Base-by-base conservation (phyloP, 2,329 filamentous ascomycete genomes). In the Cryoendolithus antarcticus region DNA sequence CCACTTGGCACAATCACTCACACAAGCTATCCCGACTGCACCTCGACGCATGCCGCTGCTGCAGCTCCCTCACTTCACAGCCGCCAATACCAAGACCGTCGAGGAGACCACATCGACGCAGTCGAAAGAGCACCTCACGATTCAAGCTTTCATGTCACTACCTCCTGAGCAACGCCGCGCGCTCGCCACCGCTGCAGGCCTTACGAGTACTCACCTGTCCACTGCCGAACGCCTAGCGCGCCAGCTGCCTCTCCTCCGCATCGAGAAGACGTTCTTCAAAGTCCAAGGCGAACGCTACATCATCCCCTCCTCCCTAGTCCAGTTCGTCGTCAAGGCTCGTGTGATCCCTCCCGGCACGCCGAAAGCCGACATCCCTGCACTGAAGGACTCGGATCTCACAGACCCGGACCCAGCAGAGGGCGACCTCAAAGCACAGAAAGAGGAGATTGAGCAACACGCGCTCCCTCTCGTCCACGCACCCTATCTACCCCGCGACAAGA, bases 211-310 rank as follows among this genome's bases (percentile, higher is more conserved):
- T 44, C 77, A 95, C 60, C 94, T 94, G 63, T 68, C 75, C 47
- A 73, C 79, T 32, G 82, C 82, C 30, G 70, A 94, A 44, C 64
- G 65, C 34, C 81, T 95, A 24, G 88, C 86, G 21, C 77, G 77
- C 51, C 85, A 95, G 62, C 71, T 98, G 21, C 91, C 91, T 1
- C 75, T 77, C 47, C 71, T 98, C 40, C 75, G 82, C 42, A 77
- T 98, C 8, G 85, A 86, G 55, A 93, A 86, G 65, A 85, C 86
- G 6, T 98, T 94, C 65, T 98, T 98, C 77, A 98, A 98, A 70
- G 93, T 98, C 34, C 80, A 86, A 38, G 91, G 91, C 57, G 93
- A 98, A 65, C 84, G 82, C 49, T 82, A 81, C 60, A 85, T 98
- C 55, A 93, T 89, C 27, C 88, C 91, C 5, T 85, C 82, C 42